These are phyloP conservation scores for Conticribra guillardii DNA, from an alignment of 108 stramenopile species.

Conservation along the genomic window DNA sequence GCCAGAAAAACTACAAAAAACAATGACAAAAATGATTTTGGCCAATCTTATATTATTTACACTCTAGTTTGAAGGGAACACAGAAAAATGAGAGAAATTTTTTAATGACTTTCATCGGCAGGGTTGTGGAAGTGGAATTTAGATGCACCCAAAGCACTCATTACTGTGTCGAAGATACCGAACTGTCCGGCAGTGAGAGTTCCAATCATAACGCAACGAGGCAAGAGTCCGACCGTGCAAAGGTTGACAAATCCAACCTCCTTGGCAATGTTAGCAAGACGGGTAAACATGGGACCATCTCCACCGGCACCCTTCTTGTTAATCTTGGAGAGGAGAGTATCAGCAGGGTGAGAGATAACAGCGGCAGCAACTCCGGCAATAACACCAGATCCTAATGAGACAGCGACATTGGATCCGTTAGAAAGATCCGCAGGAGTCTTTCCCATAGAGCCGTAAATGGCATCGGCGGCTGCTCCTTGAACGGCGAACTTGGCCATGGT, in stretches of 20 bases:
- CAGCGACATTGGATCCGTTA: conserved; percentile 70
- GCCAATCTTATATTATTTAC: conserved; percentile 10
- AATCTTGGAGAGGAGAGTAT: conserved; percentile 97
- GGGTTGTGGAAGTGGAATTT: conserved; percentile 99
- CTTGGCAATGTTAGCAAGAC: conserved; percentile 91
- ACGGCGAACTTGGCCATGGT: conserved; percentile 99
- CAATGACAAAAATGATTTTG: not conserved
- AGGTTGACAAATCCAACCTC: conserved; percentile 97
- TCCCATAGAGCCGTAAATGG: conserved; percentile 85
- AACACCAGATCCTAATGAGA: conserved; percentile 93
- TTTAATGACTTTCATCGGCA: conserved; percentile 46
- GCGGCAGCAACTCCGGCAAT: conserved; percentile 98
- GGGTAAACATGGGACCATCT: conserved; percentile 86
- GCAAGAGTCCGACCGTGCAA: conserved; percentile 93
- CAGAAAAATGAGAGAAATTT: not conserved
- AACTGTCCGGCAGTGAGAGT: conserved; percentile 99
- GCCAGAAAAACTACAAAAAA: not conserved
- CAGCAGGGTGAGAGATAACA: conserved; percentile 99
- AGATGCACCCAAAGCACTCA: conserved; percentile 91
- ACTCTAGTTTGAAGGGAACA: not conserved
- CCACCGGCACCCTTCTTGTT: conserved; percentile 98
- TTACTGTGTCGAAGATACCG: conserved; percentile 99
- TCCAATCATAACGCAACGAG: conserved; percentile 99
- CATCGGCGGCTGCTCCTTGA: conserved; percentile 93
- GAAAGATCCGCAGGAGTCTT: conserved; percentile 68